Evolutionary conservation across 2,329 filamentous ascomycete genomes (phyloP), one percentile per base, ranked within the genome.

Genomic region (Thielaviopsis euricoi): DNA sequence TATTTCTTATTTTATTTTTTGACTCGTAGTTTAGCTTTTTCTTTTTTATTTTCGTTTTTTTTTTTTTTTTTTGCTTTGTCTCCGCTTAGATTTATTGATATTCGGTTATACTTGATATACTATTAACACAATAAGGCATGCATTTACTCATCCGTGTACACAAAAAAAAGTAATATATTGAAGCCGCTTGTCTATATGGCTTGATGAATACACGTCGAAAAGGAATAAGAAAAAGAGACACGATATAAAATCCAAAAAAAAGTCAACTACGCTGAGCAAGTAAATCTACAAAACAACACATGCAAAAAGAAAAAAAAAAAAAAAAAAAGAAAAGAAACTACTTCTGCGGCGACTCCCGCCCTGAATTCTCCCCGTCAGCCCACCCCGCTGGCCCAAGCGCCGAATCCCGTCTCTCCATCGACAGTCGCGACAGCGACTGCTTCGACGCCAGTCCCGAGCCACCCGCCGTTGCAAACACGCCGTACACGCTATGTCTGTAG

Each of bases 401-500:
- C 13, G 50, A 52, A 13, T 59, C 57, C 3, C 54, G 52, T 33
- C 51, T 46, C 48, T 55, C 57, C 43, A 46, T 55, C n/a, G 57
- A 53, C 29, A 60, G 48, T 10, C 55, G 43, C n/a, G 55, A 60
- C 6, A 57, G 9, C 25, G 58, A 60, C 43, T 55, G 46, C 46
- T 60, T 57, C 9, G 26, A 46, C 6, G 29, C 58, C 33, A 60
- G 23, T 22, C 26, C 46, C 26, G 56, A 57, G 10, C 43, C n/a
- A 2, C 54, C 13, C 21, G 55, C 6, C 13, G 37, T 17, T 43
- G 54, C 17, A 37, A 53, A 26, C 3, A 51, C 40, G 19, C 46
- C 25, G 17, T 52, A 33, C 13, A 40, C 40, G 23, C 48, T 23
- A 40, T 26, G 17, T 46, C 56, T 13, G 50, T 51, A 57, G 22